Evolutionary conservation across 768 basidiomycete genomes (phyloP), one percentile per base, ranked within the genome.

Genomic region (Candolleomyces efflorescens): DNA sequence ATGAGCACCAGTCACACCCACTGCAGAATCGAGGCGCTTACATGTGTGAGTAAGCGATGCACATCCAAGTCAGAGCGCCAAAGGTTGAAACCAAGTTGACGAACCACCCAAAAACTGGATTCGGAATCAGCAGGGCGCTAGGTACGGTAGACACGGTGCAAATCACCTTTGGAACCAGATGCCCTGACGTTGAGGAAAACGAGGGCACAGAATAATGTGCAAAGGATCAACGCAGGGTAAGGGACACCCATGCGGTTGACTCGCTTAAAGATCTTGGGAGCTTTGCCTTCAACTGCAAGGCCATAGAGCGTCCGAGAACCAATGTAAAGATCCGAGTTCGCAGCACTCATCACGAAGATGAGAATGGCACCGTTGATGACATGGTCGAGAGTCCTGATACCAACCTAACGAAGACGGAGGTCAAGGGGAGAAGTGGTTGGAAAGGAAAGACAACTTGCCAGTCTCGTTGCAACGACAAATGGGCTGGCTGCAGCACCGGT

Each of bases 281-380:
- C 79, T 61, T 82, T 80, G 12, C 79, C 77, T 68, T 82, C 80
- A 22, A 77, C 58, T 6, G 79, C 79, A 12, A 81, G 66, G 17
- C 76, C 80, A 60, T 82, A 77, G 12, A 82, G 62, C 0, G 81
- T 80, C 22, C 80, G 70, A 12, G 77, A 78, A 26, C 76, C 78
- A 52, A 78, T 79, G 60, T 80, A 86, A 48, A 87, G 69, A 68
- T 88, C 87, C 15, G 81, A 82, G 67, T 86, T 87, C 18, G 85
- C 79, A 2, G 80, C 79, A 62, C 82, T 82, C 67, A 83, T 74
- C n/a, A 86, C 82, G 67, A 86, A 87, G 61, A 87, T 70, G 23
- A 87, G 73, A 61, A 87, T 82, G 3, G 77, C 79, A 13, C 76
- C 80, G 60, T 88, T 87, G 65, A 91, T 84, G 60, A 92, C 68